Evolutionary conservation across 2,329 filamentous ascomycete species (phyloP), one percentile per base, ranked within the genome.

Genomic region (Monosporascus sp.): DNA sequence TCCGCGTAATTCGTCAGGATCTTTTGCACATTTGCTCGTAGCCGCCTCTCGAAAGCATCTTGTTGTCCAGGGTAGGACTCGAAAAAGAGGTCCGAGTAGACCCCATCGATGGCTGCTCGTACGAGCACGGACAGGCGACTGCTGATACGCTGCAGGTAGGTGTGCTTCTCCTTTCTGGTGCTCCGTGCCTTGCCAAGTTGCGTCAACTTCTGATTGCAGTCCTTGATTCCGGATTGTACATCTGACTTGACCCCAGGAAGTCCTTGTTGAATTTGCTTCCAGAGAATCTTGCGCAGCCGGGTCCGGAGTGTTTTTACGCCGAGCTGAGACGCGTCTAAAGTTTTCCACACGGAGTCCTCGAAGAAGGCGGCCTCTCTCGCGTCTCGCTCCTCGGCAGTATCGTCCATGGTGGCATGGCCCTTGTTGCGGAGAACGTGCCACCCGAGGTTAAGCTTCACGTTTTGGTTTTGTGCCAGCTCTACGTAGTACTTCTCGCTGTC

Each of bases 81-180:
- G 55, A 80, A 80, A 64, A 79, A 80, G 0, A 52, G 14, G 52
- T 73, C 61, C 5, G 71, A 67, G 51, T 80, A 80, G 6, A 69
- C 64, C 1, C 77, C 77, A 38, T 75, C 68, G 5, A 73, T 66
- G 6, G 75, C 72, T 37, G 69, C 66, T 50, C 71, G 71, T 11
- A 75, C 50, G 8, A 76, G 60, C 20, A 66, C 63, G 6, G 69
- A 65, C 53, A 76, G 71, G 1, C 55, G 46, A 52, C 66, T 66
- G 55, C 71, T 72, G 22, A 77, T 68, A 5, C 66, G 58, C 53
- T 74, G 69, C 7, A 80, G 64, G 38, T 73, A 72, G 27, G 66
- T 63, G 7, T 70, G 70, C 62, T 81, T 76, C 57, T 81, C 73
- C 0, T 61, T 53, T 7, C 63, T 37, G 0, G 71, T 75, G 14